Base-by-base conservation (phyloP, 345 rosid species). In the Cardamine chenopodiifolia region DNA sequence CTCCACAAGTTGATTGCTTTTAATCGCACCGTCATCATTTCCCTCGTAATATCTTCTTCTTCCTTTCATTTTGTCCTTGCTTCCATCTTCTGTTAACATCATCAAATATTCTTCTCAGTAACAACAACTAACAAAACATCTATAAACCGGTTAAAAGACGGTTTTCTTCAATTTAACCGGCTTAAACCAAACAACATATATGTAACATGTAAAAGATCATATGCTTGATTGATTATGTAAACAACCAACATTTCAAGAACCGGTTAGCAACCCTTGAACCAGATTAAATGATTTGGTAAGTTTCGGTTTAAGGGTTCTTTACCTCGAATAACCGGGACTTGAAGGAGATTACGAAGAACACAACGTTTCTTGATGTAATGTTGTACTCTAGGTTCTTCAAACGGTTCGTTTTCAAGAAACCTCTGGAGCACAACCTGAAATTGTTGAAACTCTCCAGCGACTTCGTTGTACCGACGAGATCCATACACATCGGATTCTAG, bases 281-380 rank as follows among this genome's bases (percentile, higher is more conserved):
- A 14, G 34, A 39, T 22, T 52, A 14, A 52, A 52, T 6, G 19
- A 17, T 50, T 25, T 48, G 28, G 32, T 66, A 60, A 17, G 45
- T 37, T 74, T 68, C 4, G 18, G 45, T 62, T 75, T 23, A 34
- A 65, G 29, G 23, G 28, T 13, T 77, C 35, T 50, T 61, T 52
- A 88, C 98, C 99, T 89, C 91, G 84, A 19, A 95, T 89, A 29
- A 88, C 87, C 3, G 99, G 97, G 68, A 95, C 91, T 66, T 92
- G 99, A 69, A 95, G 96, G 32, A 95, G 90, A 78, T 86, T 89
- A 7, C 97, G 97, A 52, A 82, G 69, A 57, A 82, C 62, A 64
- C 88, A 87, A 14, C 97, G 96, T 44, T 78, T 90, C 85, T 87
- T 92, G 73, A 78, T 83, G 48, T 86, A 95, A 65, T 84, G 86